Evolutionary conservation across 306 rosid species (phyloP).

Genomic region (Rosa persica): DNA sequence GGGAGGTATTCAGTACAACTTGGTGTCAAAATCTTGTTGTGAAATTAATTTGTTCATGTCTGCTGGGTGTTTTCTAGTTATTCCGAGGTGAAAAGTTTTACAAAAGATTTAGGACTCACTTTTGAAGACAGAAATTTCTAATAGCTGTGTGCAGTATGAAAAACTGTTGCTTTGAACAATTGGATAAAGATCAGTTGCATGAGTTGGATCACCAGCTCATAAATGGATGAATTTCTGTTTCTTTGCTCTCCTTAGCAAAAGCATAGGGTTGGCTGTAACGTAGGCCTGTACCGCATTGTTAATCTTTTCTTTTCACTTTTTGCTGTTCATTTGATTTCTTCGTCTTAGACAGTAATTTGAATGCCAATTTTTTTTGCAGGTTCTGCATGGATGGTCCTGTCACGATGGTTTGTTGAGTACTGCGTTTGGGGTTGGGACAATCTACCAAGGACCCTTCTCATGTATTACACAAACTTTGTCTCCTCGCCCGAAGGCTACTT

Average conservation of each 20-base stretch:
- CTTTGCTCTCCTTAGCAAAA: conserved; percentile 5
- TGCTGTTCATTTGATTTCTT: neutral
- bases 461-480: conserved; percentile 89
- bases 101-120: neutral
- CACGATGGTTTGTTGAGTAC: conserved; percentile 75
- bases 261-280: conserved; percentile 3
- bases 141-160: neutral
- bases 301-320: neutral
- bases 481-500: conserved; percentile 98
- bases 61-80: neutral
- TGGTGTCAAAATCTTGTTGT: neutral
- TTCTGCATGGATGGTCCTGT: conserved; percentile 93
- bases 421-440: conserved; percentile 95
- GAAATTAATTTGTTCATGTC: too few species aligned
- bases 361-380: conserved; percentile 52
- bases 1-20: neutral
- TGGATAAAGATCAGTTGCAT: neutral
- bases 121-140: neutral
- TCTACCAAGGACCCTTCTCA: conserved; percentile 86
- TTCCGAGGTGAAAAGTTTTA: neutral
- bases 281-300: neutral
- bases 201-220: neutral
- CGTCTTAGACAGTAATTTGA: conserved; percentile 1
- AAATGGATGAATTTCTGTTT: neutral
- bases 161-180: conserved; percentile 1